These are phyloP conservation scores for Lablab purpureus DNA, from an alignment of 306 rosid genomes.

Conservation along the genomic window DNA sequence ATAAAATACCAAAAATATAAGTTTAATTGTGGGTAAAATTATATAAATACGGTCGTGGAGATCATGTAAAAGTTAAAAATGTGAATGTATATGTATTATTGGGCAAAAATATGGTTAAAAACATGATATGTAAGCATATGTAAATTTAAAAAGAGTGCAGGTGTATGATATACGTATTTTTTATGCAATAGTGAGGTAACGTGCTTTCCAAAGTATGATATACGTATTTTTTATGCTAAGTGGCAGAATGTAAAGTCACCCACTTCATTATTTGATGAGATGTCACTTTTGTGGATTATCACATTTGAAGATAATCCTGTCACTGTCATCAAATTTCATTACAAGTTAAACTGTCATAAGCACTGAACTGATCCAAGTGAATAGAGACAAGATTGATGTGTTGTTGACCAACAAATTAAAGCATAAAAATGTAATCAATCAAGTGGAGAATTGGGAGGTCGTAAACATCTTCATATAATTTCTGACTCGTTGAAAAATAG, in stretches of 20 bases:
- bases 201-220: conserved; percentile 33
- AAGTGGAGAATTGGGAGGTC: neutral
- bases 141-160: neutral
- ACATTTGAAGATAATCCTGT: conserved; percentile 18
- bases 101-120: neutral
- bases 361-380: conserved; percentile 8
- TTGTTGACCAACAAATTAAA: neutral
- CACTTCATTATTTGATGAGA: conserved; percentile 28
- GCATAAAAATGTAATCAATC: neutral
- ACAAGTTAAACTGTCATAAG: neutral
- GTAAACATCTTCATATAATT: neutral
- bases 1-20: too few relatives aligned
- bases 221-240: neutral
- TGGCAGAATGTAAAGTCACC: conserved; percentile 33
- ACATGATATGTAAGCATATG: too few relatives aligned
- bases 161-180: neutral
- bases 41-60: neutral
- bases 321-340: neutral
- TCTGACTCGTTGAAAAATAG: neutral
- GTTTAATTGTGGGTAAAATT: too few relatives aligned
- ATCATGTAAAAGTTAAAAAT: neutral
- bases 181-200: neutral
- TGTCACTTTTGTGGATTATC: conserved; percentile 25
- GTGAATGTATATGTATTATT: neutral
- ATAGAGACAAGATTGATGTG: neutral